phyloP scores from a whole-genome alignment of 352 stramenopile species.

The Lagenidium giganteum region DNA sequence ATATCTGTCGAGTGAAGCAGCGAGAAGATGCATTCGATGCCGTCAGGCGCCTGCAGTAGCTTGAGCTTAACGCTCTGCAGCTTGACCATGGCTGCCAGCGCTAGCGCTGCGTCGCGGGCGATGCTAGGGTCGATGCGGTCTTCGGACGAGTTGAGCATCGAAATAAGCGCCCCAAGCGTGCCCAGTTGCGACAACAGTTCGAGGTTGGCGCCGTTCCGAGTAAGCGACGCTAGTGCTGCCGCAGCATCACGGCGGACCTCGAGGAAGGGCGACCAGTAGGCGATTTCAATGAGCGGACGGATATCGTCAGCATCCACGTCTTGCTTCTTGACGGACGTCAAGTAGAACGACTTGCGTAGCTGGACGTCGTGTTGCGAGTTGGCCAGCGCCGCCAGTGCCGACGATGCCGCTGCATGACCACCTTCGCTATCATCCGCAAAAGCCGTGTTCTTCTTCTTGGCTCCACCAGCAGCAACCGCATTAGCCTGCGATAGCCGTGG shows the following conservation, averaged over 20 bases:
- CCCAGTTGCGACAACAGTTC: slow-evolving; percentile 62
- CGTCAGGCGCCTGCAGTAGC: slow-evolving; percentile 57
- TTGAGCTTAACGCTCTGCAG: slow-evolving; percentile 48
- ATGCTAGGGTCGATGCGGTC: slow-evolving; percentile 53
- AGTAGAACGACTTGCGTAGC: neutral
- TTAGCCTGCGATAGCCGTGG: too few species aligned
- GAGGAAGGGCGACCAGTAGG: slow-evolving; percentile 83
- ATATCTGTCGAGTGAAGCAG: slow-evolving; percentile 48
- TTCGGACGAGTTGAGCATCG: slow-evolving; percentile 53
- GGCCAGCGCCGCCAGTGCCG: slow-evolving; percentile 8
- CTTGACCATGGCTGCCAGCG: slow-evolving; percentile 51
- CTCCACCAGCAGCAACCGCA: too few species aligned
- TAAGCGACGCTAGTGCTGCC: slow-evolving; percentile 65
- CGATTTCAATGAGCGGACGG: slow-evolving; percentile 74
- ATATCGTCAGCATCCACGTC: slow-evolving; percentile 68
- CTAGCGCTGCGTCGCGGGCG: slow-evolving; percentile 56
- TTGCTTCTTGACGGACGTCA: slow-evolving; percentile 24
- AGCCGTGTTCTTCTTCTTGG: too few species aligned
- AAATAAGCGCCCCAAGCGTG: slow-evolving; percentile 63
- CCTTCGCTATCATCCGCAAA: too few species aligned
- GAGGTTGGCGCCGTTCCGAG: slow-evolving; percentile 73
- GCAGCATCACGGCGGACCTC: slow-evolving; percentile 77
- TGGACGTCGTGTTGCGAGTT: neutral
- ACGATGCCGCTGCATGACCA: slow-evolving; percentile 8
- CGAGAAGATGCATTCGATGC: slow-evolving; percentile 65